A percentile compares a stretch with the other conserved stretches of the same genome.
phyloP scores from a whole-genome alignment of 805 yeast genomes.

The Candida vartiovaarae region DNA sequence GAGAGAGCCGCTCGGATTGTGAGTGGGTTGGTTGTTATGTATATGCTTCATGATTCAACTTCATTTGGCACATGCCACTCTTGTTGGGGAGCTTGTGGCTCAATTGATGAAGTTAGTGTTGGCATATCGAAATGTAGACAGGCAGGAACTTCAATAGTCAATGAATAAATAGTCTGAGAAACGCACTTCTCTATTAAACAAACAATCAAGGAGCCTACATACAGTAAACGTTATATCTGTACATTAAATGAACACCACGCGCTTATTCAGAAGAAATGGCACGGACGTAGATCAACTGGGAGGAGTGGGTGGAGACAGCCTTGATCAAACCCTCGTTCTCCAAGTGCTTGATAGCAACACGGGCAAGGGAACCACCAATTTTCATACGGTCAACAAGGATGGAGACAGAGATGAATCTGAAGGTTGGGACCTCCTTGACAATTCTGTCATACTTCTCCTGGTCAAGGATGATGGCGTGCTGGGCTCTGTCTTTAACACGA shows the following conservation, averaged over 20 bases:
- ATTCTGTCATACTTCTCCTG: constrained; percentile 99
- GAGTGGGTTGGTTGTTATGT: too few species aligned
- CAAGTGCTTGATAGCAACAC: constrained; percentile 94
- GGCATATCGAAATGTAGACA: too few species aligned
- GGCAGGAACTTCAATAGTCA: too few species aligned
- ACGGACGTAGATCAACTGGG: constrained; percentile 91
- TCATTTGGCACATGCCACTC: too few species aligned
- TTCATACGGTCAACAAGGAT: constrained; percentile 98
- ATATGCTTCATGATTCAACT: too few species aligned
- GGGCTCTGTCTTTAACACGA: constrained; percentile 99
- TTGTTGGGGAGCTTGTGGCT: too few species aligned
- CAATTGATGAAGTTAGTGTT: too few species aligned
- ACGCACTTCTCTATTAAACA: too few species aligned
- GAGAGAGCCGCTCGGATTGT: too few species aligned
- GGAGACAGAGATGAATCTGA: constrained; percentile 96
- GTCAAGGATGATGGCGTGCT: constrained; percentile 94
- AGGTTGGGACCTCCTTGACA: constrained; percentile 98
- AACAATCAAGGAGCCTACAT: too few species aligned
- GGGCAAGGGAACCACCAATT: constrained; percentile 98
- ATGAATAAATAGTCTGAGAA: too few species aligned
- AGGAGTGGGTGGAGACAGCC: constrained; percentile 91
- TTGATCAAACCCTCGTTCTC: constrained; percentile 92
- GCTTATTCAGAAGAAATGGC: constrained; percentile 59
- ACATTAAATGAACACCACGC: constrained; percentile 21
- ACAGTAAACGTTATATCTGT: constrained; percentile 17